phyloP scores from a whole-genome alignment of 2,329 filamentous ascomycete species.

The Diaporthe longicolla region DNA sequence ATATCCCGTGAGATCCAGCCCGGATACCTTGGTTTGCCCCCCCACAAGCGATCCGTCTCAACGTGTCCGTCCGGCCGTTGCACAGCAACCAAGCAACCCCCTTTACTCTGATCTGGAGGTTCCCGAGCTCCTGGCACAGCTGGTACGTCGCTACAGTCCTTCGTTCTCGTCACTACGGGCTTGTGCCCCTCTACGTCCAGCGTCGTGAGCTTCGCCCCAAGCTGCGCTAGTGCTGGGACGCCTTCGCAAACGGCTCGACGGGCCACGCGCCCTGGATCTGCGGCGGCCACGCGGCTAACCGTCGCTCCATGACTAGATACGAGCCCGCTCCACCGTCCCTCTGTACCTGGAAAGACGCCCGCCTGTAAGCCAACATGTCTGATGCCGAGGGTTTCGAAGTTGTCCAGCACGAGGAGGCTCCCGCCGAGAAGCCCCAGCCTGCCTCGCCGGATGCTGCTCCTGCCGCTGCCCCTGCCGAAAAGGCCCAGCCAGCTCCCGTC shows the following conservation, averaged over 20 bases:
- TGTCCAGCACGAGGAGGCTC: constrained; percentile 48
- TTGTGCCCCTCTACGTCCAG: neutral
- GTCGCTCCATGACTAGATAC: constrained; percentile 26
- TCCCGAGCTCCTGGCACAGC: constrained; percentile 34
- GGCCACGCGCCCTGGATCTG: constrained; percentile 28
- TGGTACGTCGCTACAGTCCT: constrained; percentile 21
- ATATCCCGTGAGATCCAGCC: constrained; percentile 13
- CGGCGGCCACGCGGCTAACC: constrained; percentile 34
- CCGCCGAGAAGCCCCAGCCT: constrained; percentile 26
- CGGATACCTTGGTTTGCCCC: constrained; percentile 14
- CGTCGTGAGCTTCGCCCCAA: neutral
- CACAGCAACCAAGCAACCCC: constrained; percentile 33
- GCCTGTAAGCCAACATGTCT: constrained; percentile 49
- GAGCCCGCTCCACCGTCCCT: neutral
- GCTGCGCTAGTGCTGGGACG: constrained; percentile 11
- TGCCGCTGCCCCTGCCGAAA: constrained; percentile 1
- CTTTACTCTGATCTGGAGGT: constrained; percentile 22
- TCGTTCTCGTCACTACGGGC: neutral
- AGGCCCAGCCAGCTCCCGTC: constrained; percentile 2
- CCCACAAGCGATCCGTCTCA: constrained; percentile 19
- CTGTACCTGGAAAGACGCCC: neutral
- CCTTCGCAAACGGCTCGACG: constrained; percentile 4
- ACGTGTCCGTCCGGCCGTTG: constrained; percentile 27
- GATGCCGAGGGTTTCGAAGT: constrained; percentile 51
- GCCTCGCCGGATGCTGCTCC: constrained; percentile 21